Conservation (phyloP, 1,284 basidiomycete species). For the Ustilago shanxiensis region DNA sequence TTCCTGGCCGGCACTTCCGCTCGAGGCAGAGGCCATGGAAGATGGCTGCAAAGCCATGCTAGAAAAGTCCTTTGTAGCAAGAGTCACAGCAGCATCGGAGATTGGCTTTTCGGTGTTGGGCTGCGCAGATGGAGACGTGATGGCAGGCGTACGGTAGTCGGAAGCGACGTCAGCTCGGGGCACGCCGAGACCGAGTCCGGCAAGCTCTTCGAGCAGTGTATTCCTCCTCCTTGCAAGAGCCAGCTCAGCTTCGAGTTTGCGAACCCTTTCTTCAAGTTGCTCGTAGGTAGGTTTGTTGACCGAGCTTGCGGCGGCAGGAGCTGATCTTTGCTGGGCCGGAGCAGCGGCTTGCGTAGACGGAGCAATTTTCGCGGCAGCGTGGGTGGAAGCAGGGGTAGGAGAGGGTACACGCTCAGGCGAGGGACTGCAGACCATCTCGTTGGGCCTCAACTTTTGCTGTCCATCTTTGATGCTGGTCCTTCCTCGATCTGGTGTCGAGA, state of each 20-base stretch:
- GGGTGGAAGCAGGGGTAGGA: conserved; percentile 10
- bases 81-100: not conserved
- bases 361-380: not conserved
- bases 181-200: conserved; percentile 37
- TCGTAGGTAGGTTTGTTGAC: conserved; percentile 37
- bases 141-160: not conserved
- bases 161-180: conserved; percentile 12
- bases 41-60: conserved; percentile 14
- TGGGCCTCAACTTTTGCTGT: conserved; percentile 44
- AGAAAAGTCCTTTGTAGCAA: conserved; percentile 11
- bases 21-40: not conserved
- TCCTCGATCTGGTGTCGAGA: conserved; percentile 37
- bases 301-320: not conserved
- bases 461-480: conserved; percentile 34
- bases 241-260: conserved; percentile 45
- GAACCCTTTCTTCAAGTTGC: conserved; percentile 41
- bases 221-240: conserved; percentile 42
- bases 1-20: not conserved
- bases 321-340: conserved; percentile 1
- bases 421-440: conserved; percentile 48
- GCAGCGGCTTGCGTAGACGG: not conserved
- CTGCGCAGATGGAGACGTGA: conserved; percentile 1
- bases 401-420: conserved; percentile 31
- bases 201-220: conserved; percentile 40
- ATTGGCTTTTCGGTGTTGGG: not conserved